Base-by-base conservation (phyloP, 2,329 filamentous ascomycete species). In the Lasiodiplodia hormozganensis region DNA sequence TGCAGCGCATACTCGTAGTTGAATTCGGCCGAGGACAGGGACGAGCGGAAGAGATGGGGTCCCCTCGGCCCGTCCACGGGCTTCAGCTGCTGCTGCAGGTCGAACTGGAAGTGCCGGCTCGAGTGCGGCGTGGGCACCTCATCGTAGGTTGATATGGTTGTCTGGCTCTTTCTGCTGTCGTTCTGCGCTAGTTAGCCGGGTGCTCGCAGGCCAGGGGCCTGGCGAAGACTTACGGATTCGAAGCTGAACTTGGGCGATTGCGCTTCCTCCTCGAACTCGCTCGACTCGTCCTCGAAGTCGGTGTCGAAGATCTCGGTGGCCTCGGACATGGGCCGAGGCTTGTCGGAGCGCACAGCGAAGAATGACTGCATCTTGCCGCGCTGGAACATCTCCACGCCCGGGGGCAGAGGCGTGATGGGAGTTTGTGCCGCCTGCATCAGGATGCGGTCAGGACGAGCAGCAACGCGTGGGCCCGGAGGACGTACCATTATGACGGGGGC, bases 131-230 rank as follows among this genome's bases (percentile, higher is more conserved):
- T 97, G 36, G 88, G 88, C 3, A 90, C 86, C 77, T 97, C 94
- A 75, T 96, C 93, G 74, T 92, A 94, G 1, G 93, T 95, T 7
- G 94, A 97, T 47, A 96, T 85, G 2, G 94, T 97, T 3, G 93
- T 95, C 76, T 94, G 89, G 82, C 93, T 96, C 69, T 88, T 88
- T 74, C 92, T 75, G 68, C 80, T 79, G 57, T 81, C 79, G 70
- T 87, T 73, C 91, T 94, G 76, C 70, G 77, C 71, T 68, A 68
- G 69, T 71, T 81, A 56, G 73, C 70, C 49, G 8, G 62, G 71
- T 68, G 75, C 66, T 70, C 57, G 70, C 69, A 67, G 58, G 18
- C 53, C 23, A 36, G 52, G 28, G 58, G 49, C 25, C 28, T 25
- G 54, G 38, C 21, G 25, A 34, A n/a, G 31, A 73, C 91, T 79